Evolutionary conservation across 768 basidiomycete genomes (phyloP).

Genomic region (Omphalotus guepiniiformis): DNA sequence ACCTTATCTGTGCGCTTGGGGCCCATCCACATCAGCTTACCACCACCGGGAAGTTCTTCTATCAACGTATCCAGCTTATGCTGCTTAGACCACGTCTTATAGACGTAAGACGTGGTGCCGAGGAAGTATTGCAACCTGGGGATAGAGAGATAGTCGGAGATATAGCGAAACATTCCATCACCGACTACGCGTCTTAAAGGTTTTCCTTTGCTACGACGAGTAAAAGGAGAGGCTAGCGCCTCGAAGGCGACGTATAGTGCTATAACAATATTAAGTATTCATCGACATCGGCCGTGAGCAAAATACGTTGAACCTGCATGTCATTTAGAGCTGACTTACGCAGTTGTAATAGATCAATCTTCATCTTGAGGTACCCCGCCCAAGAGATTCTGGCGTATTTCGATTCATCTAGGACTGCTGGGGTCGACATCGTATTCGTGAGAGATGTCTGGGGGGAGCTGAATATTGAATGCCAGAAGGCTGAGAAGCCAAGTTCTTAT

Average conservation of each 20-base stretch:
- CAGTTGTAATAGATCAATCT: not conserved
- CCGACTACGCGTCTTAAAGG: not conserved
- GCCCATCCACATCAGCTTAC: constrained; percentile 29
- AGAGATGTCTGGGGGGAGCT: too few species aligned
- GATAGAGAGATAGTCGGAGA: not conserved
- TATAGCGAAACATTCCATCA: not conserved
- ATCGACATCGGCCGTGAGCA: too few species aligned
- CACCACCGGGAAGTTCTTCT: constrained; percentile 24
- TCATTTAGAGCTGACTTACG: not conserved
- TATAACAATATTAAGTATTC: not conserved
- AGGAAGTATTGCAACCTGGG: not conserved
- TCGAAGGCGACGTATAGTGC: not conserved
- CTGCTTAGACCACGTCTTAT: constrained; percentile 17
- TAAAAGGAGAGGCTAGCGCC: not conserved
- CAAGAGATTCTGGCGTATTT: not conserved
- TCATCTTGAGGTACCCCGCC: not conserved
- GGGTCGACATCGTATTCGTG: too few species aligned
- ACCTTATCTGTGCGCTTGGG: constrained; percentile 27
- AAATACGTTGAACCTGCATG: not conserved
- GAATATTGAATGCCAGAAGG: too few species aligned
- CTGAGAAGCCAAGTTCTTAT: too few species aligned
- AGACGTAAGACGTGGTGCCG: constrained; percentile 8
- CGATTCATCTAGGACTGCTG: not conserved
- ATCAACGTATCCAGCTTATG: constrained; percentile 14
- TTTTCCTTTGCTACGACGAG: not conserved